phyloP scores from a whole-genome alignment of 176 grass and related monocot genomes.

The Oryza rufipogon region DNA sequence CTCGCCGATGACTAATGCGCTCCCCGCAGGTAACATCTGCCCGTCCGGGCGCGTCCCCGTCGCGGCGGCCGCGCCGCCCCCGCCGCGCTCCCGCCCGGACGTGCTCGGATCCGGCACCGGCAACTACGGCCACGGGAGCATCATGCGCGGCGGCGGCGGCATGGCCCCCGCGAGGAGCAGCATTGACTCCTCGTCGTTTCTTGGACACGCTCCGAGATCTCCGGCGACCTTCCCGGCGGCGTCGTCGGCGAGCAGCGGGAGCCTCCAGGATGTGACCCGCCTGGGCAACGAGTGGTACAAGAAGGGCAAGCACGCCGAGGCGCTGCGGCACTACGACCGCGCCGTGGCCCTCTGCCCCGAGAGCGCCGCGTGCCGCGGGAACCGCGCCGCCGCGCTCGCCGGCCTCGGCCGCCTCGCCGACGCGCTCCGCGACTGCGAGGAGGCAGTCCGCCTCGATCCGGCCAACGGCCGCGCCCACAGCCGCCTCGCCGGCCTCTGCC shows the following conservation, averaged over 20 bases:
- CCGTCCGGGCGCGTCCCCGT: conserved; percentile 66
- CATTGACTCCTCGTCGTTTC: conserved; percentile 38
- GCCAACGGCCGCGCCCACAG: conserved; percentile 65
- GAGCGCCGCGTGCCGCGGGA: conserved; percentile 78
- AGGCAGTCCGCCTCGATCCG: conserved; percentile 74
- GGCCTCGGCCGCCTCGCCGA: conserved; percentile 71
- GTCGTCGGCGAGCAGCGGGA: conserved; percentile 20
- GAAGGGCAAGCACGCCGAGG: conserved; percentile 65
- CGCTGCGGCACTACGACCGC: conserved; percentile 75
- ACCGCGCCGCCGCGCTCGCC: conserved; percentile 75
- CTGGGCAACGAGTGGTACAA: conserved; percentile 87
- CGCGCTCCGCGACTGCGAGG: conserved; percentile 76
- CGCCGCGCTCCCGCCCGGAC: conserved; percentile 62
- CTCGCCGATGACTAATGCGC: conserved; percentile 82
- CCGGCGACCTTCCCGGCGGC: conserved; percentile 27
- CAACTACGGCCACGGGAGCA: conserved; percentile 94
- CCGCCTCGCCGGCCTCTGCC: conserved; percentile 61
- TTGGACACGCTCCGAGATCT: conserved; percentile 33
- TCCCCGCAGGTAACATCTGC: conserved; percentile 87
- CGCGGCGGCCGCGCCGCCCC: conserved; percentile 44
- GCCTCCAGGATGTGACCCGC: conserved; percentile 71
- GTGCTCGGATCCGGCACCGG: conserved; percentile 87
- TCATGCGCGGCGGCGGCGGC: conserved; percentile 69
- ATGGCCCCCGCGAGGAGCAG: conserved; percentile 28
- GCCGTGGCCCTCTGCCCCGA: conserved; percentile 66